These are phyloP conservation scores for Neonectria neomacrospora DNA, from an alignment of 2,329 filamentous ascomycete genomes.

Conservation along the genomic window DNA sequence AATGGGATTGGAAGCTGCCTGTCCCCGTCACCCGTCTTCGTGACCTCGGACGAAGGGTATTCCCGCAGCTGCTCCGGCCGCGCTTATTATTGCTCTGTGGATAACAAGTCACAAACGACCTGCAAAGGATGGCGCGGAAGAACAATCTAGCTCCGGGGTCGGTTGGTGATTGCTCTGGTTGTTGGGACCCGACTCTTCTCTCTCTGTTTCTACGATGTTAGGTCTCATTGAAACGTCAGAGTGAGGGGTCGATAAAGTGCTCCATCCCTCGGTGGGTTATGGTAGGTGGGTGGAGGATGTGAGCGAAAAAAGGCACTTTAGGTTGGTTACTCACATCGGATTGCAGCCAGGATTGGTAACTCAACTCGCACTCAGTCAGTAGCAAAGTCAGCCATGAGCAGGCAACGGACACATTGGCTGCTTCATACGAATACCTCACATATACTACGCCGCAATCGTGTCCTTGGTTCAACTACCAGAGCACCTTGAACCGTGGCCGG, in stretches of 20 bases:
- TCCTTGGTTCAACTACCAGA: not conserved
- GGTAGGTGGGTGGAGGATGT: constrained; percentile 22
- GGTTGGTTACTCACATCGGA: constrained; percentile 3
- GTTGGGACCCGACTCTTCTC: not conserved
- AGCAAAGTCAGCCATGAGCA: not conserved
- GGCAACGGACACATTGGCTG: not conserved
- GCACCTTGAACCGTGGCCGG: not conserved
- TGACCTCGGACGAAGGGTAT: constrained; percentile 17
- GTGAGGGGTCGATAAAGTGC: constrained; percentile 19
- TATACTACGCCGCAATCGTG: not conserved
- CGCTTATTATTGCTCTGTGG: constrained; percentile 18
- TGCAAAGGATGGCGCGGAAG: constrained; percentile 18
- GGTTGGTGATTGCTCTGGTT: constrained; percentile 3
- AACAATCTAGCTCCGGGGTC: constrained; percentile 1
- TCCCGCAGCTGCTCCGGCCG: constrained; percentile 18
- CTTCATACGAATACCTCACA: not conserved
- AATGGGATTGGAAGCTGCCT: constrained; percentile 26
- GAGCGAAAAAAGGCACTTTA: constrained; percentile 2
- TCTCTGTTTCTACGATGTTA: not conserved
- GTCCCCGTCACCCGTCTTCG: constrained; percentile 19
- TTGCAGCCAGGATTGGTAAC: not conserved
- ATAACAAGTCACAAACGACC: constrained; percentile 18
- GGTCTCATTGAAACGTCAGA: constrained; percentile 19
- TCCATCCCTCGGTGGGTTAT: constrained; percentile 12
- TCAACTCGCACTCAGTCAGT: not conserved